phyloP scores from a whole-genome alignment of 495 filamentous ascomycete genomes.

The Talaromyces liani region DNA sequence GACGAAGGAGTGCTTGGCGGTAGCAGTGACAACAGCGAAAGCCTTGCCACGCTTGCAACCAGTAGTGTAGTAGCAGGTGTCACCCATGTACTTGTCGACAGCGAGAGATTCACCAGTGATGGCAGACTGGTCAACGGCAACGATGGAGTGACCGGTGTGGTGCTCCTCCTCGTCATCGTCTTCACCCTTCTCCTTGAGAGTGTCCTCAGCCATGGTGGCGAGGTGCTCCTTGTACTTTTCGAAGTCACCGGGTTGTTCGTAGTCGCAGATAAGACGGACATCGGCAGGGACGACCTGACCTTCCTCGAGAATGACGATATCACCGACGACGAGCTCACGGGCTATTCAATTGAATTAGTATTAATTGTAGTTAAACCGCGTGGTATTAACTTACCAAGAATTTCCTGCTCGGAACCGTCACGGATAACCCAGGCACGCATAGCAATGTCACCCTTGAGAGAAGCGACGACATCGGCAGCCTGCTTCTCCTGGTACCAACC shows the following conservation, averaged over 20 bases:
- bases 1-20: slow-evolving; percentile 63
- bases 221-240: slow-evolving; percentile 63
- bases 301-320: slow-evolving; percentile 75
- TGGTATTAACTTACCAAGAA: slow-evolving; percentile 31
- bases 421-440: slow-evolving; percentile 69
- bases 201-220: slow-evolving; percentile 47
- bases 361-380: background rate
- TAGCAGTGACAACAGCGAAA: slow-evolving; percentile 56
- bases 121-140: slow-evolving; percentile 66
- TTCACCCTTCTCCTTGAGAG: slow-evolving; percentile 59
- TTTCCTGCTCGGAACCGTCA: slow-evolving; percentile 62
- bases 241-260: slow-evolving; percentile 61
- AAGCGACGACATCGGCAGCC: slow-evolving; percentile 75
- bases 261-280: slow-evolving; percentile 69
- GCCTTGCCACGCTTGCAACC: slow-evolving; percentile 75
- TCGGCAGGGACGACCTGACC: slow-evolving; percentile 69
- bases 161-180: slow-evolving; percentile 50
- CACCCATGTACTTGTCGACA: slow-evolving; percentile 71
- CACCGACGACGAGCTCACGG: slow-evolving; percentile 72
- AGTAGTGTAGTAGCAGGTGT: slow-evolving; percentile 66
- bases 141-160: slow-evolving; percentile 55
- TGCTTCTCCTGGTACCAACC: slow-evolving; percentile 88
- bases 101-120: slow-evolving; percentile 74
- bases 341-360: slow-evolving; percentile 23
- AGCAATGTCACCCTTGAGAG: slow-evolving; percentile 76